Percentiles rank a stretch among this genome's conserved stretches.
Conservation (phyloP, 805 yeast species). For the Sugiyamaella valdiviana region DNA sequence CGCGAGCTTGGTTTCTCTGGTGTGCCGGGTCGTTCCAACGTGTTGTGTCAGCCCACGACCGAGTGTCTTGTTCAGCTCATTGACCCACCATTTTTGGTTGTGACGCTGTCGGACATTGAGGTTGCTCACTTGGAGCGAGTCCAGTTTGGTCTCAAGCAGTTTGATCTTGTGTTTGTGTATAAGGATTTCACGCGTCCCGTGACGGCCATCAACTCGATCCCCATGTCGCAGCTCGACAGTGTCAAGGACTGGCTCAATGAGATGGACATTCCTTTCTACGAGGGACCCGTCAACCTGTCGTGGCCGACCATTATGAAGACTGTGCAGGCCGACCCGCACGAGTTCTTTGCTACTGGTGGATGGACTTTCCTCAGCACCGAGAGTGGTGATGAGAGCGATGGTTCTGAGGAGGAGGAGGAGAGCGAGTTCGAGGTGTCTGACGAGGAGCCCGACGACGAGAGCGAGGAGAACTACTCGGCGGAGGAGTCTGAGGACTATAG, state of each 20-base stretch:
- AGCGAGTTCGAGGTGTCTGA: conserved; percentile 59
- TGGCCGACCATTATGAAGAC: conserved; percentile 97
- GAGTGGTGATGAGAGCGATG: conserved; percentile 69
- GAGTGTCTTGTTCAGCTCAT: conserved; percentile 91
- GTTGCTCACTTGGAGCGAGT: conserved; percentile 94
- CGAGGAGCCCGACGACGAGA: conserved; percentile 51
- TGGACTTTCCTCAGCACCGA: conserved; percentile 92
- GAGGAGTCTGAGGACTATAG: conserved; percentile 32
- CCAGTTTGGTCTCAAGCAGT: conserved; percentile 92
- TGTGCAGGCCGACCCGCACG: conserved; percentile 83
- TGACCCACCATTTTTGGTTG: conserved; percentile 92
- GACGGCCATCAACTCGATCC: conserved; percentile 89
- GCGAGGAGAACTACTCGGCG: conserved; percentile 39
- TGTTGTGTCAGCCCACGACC: conserved; percentile 92
- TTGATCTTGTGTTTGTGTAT: conserved; percentile 93
- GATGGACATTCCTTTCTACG: conserved; percentile 91
- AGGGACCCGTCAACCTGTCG: conserved; percentile 91
- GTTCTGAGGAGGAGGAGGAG: conserved; percentile 68
- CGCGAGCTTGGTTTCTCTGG: conserved; percentile 96
- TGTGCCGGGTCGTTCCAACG: conserved; percentile 93
- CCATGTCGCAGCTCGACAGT: conserved; percentile 85
- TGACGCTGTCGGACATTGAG: conserved; percentile 87
- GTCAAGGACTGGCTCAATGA: conserved; percentile 97
- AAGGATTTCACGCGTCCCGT: conserved; percentile 86
- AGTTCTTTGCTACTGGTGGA: conserved; percentile 91